Evolutionary conservation across 2,329 filamentous ascomycete species (phyloP).

Genomic region (Dactylellina sp.): DNA sequence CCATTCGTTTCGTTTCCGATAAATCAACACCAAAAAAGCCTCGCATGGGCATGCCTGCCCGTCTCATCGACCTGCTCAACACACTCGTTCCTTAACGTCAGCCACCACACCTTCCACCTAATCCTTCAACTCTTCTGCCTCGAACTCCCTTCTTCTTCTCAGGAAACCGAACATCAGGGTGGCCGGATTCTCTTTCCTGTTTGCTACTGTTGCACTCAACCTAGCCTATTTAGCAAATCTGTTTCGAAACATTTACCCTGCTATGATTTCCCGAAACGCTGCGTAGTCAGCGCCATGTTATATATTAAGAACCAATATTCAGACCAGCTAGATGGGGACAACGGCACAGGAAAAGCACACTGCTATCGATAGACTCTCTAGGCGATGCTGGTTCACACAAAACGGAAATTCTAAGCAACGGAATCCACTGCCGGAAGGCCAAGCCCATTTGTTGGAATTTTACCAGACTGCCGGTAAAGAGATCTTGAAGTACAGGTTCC

Average conservation of each 20-base stretch:
- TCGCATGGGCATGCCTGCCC: constrained; percentile 41
- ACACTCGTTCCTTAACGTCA: constrained; percentile 3
- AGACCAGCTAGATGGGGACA: neutral
- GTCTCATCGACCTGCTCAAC: constrained; percentile 42
- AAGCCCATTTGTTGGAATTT: constrained; percentile 10
- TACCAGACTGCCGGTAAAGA: constrained; percentile 25
- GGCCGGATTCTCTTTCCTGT: constrained; percentile 37
- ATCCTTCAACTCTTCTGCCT: constrained; percentile 16
- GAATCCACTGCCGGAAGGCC: constrained; percentile 7
- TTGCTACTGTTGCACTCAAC: constrained; percentile 15
- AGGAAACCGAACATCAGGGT: constrained; percentile 20
- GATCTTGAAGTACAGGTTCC: neutral
- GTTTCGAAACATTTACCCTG: constrained; percentile 42
- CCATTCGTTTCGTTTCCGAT: constrained; percentile 24
- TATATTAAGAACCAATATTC: constrained; percentile 3
- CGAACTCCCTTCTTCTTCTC: constrained; percentile 20
- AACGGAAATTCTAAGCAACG: constrained; percentile 20
- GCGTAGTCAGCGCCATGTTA: constrained; percentile 3
- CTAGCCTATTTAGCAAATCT: constrained; percentile 6
- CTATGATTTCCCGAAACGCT: constrained; percentile 6
- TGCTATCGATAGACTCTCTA: constrained; percentile 39
- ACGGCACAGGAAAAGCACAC: no score
- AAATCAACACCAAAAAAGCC: constrained; percentile 18
- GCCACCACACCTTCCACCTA: constrained; percentile 8
- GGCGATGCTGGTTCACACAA: neutral